Conservation (phyloP, 2,329 filamentous ascomycete species). For the Aspergillus piperis region DNA sequence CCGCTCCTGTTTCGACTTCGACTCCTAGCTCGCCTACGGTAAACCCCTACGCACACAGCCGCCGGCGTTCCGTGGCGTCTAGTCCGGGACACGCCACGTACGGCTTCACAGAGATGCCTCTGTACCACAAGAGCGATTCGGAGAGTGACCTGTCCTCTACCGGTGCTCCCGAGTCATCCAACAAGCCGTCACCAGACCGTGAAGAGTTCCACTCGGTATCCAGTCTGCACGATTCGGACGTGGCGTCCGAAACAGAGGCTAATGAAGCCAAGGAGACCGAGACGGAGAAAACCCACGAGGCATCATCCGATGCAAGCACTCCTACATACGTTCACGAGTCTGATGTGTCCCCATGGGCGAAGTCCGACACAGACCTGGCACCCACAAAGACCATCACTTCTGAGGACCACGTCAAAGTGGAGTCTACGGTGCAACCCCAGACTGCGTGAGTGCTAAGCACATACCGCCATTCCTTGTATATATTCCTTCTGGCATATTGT, state of each 20-base stretch:
- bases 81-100: constrained; percentile 26
- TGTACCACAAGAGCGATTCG: constrained; percentile 11
- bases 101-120: constrained; percentile 22
- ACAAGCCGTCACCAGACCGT: constrained; percentile 26
- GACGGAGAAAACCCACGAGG: constrained; percentile 12
- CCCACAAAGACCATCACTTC: neutral
- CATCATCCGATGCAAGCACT: neutral
- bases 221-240: constrained; percentile 36
- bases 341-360: neutral
- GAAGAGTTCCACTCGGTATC: constrained; percentile 47
- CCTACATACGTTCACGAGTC: neutral
- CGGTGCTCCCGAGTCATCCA: constrained; percentile 17
- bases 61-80: constrained; percentile 22
- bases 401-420: neutral
- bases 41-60: constrained; percentile 28
- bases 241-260: constrained; percentile 10
- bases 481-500: constrained; percentile 7
- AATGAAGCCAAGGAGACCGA: constrained; percentile 12
- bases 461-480: neutral
- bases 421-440: neutral
- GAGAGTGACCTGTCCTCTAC: constrained; percentile 16
- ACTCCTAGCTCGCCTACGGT: constrained; percentile 28
- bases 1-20: constrained; percentile 24
- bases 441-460: neutral
- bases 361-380: neutral